Evolutionary conservation across 2,329 filamentous ascomycete genomes (phyloP).

Genomic region (Trichoderma sp.): DNA sequence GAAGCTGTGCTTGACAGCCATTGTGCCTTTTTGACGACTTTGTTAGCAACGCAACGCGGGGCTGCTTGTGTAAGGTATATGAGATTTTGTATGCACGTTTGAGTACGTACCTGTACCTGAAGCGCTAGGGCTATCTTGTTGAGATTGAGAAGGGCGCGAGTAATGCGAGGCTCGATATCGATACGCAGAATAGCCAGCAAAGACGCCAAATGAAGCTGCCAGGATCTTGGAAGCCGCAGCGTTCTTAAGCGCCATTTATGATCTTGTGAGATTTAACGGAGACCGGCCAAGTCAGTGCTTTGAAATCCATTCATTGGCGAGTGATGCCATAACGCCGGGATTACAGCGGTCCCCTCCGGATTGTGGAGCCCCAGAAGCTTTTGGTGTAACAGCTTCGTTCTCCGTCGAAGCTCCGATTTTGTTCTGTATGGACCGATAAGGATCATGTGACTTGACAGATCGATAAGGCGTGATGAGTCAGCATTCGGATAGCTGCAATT

Average conservation of each 20-base stretch:
- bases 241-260: constrained; percentile 29
- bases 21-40: constrained; percentile 39
- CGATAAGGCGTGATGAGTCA: constrained; percentile 15
- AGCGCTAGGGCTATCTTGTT: constrained; percentile 26
- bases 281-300: constrained; percentile 20
- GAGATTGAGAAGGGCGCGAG: constrained; percentile 30
- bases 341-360: constrained; percentile 18
- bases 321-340: constrained; percentile 27
- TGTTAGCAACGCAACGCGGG: constrained; percentile 11
- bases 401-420: constrained; percentile 1
- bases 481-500: constrained; percentile 7
- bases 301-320: constrained; percentile 29
- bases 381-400: neutral
- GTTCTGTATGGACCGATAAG: neutral
- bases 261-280: constrained; percentile 4
- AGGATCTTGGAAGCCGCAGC: constrained; percentile 35
- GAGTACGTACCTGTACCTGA: neutral
- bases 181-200: constrained; percentile 39
- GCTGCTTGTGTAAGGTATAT: neutral
- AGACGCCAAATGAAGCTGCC: constrained; percentile 38
- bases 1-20: constrained; percentile 52
- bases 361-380: constrained; percentile 10
- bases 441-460: constrained; percentile 2
- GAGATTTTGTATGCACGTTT: neutral
- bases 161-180: constrained; percentile 35